Conservation (phyloP, 2,329 filamentous ascomycete genomes). For the Cordyceps cicadae region DNA sequence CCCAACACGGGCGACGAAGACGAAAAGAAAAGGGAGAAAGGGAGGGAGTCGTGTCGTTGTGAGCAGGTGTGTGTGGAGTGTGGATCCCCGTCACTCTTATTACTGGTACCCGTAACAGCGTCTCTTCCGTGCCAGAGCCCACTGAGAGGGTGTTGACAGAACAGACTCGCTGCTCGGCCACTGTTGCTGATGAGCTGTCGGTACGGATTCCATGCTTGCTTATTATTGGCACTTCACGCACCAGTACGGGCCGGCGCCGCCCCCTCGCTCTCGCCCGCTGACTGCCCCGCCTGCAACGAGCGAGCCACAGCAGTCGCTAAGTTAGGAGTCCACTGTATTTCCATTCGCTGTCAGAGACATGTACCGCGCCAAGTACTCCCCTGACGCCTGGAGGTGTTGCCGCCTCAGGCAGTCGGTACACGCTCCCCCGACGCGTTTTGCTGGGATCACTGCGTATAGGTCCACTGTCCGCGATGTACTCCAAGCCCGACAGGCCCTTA, state of each 20-base stretch:
- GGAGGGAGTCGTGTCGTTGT: neutral
- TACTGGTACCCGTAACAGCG: conserved; percentile 1
- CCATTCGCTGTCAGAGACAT: neutral
- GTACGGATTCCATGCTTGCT: neutral
- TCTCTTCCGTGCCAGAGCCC: neutral
- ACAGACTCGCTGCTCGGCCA: neutral
- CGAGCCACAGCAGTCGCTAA: neutral
- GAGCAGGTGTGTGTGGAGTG: conserved; percentile 5
- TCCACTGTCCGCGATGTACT: neutral
- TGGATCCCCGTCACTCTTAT: conserved; percentile 6
- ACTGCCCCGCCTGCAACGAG: conserved; percentile 4
- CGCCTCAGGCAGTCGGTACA: neutral
- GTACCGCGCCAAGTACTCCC: conserved; percentile 1
- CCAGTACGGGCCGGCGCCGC: conserved; percentile 8
- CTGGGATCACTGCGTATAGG: neutral
- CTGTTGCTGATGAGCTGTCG: neutral
- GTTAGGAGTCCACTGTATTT: neutral
- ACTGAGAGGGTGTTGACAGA: neutral
- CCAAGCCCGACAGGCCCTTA: neutral
- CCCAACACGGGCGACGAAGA: neutral
- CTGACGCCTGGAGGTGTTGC: neutral
- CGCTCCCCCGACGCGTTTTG: neutral
- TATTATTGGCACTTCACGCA: conserved; percentile 1
- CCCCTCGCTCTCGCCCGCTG: conserved; percentile 7
- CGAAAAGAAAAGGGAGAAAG: neutral